Conservation (phyloP, 495 filamentous ascomycete genomes). For the Rhypophila decipiens region DNA sequence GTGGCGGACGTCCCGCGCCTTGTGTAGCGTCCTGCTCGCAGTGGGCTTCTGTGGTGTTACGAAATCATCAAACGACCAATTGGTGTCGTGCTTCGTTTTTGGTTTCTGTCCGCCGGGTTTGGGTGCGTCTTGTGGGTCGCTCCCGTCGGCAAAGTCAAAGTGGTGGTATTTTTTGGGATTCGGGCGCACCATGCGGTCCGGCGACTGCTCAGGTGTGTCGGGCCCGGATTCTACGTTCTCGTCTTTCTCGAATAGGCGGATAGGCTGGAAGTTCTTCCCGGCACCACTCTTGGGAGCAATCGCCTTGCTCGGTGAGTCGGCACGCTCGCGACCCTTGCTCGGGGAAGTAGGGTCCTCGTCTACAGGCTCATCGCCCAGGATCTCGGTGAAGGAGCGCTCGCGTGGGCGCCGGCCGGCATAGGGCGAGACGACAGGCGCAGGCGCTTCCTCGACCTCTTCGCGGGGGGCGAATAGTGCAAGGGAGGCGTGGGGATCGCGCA, state of each 20-base stretch:
- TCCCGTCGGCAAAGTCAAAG: slow-evolving; percentile 74
- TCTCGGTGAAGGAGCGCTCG: slow-evolving; percentile 48
- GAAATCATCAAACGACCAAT: slow-evolving; percentile 87
- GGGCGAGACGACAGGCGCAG: slow-evolving; percentile 46
- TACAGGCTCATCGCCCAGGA: slow-evolving; percentile 39
- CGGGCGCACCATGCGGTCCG: slow-evolving; percentile 47
- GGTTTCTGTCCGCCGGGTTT: slow-evolving; percentile 30
- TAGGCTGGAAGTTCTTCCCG: slow-evolving; percentile 63
- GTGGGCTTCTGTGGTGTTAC: slow-evolving; percentile 65
- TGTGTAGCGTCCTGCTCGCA: slow-evolving; percentile 33
- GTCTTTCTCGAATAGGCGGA: slow-evolving; percentile 63
- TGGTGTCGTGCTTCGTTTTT: slow-evolving; percentile 57
- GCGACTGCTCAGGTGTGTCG: slow-evolving; percentile 28
- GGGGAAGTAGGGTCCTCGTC: slow-evolving; percentile 40
- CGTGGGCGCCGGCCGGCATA: slow-evolving; percentile 39
- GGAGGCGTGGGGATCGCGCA: slow-evolving; percentile 67
- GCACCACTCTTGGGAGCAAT: slow-evolving; percentile 58
- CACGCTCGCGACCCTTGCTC: slow-evolving; percentile 37
- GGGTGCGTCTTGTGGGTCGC: slow-evolving; percentile 32
- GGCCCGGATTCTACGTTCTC: slow-evolving; percentile 32
- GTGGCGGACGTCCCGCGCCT: slow-evolving; percentile 53
- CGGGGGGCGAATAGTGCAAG: slow-evolving; percentile 64
- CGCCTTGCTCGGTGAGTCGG: slow-evolving; percentile 37
- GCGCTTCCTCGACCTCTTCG: slow-evolving; percentile 44
- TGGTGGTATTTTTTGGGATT: slow-evolving; percentile 76